A percentile compares a stretch with the other conserved stretches of the same genome.
Evolutionary conservation across 2,329 filamentous ascomycete genomes (phyloP).

Genomic region (Curvularia verruculosa): DNA sequence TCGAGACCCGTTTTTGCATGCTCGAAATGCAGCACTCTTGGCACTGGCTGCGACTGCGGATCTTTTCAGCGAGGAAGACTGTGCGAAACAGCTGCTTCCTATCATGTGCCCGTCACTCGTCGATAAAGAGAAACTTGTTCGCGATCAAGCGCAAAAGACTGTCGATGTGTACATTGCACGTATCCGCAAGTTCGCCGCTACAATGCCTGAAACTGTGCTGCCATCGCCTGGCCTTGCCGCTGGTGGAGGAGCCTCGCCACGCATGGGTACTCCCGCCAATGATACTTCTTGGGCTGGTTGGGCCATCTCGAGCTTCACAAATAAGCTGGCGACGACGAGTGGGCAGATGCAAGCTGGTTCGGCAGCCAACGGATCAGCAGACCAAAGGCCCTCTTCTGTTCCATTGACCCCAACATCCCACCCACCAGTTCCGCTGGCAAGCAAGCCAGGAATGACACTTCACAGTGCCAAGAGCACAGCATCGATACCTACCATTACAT

Average conservation of each 20-base stretch:
- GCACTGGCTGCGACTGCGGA: conserved; percentile 85
- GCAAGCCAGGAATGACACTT: conserved; percentile 40
- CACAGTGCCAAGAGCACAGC: conserved; percentile 36
- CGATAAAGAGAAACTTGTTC: conserved; percentile 93
- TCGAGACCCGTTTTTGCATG: conserved; percentile 93
- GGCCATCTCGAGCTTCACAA: conserved; percentile 98
- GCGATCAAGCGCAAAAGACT: conserved; percentile 89
- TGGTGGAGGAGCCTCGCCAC: conserved; percentile 60
- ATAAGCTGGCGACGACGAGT: conserved; percentile 82
- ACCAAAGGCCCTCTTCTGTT: conserved; percentile 57
- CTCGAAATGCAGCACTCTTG: conserved; percentile 85
- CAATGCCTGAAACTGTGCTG: conserved; percentile 80
- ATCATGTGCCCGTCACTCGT: conserved; percentile 82
- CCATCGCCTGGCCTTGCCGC: conserved; percentile 65
- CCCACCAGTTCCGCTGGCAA: conserved; percentile 57
- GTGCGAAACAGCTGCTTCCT: conserved; percentile 81
- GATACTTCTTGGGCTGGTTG: conserved; percentile 84
- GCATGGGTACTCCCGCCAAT: conserved; percentile 80
- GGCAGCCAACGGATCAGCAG: conserved; percentile 47
- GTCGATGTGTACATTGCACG: conserved; percentile 84
- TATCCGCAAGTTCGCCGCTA: conserved; percentile 76
- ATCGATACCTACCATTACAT: conserved; percentile 36
- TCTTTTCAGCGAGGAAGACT: conserved; percentile 87
- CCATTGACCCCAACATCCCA: conserved; percentile 56
- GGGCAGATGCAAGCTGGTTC: conserved; percentile 76